Conservation (phyloP, 148 eudicot species). For the Rhododendron williamsianum region DNA sequence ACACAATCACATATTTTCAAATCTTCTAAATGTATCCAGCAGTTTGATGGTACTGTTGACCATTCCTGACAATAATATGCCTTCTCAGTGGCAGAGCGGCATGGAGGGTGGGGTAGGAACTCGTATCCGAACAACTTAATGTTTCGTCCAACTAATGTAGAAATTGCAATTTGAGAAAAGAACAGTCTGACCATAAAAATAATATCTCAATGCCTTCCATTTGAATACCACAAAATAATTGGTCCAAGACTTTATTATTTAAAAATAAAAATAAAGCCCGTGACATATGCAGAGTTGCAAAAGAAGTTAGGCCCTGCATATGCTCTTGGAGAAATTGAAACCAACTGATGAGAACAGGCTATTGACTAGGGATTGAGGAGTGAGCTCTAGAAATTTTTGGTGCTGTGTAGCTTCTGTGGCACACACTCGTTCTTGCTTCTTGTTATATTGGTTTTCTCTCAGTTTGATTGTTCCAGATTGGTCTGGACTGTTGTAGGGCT, state of each 20-base stretch:
- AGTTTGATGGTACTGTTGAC: neutral
- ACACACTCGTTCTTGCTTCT: neutral
- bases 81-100: neutral
- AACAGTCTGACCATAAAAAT: neutral
- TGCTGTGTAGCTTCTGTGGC: neutral
- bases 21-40: neutral
- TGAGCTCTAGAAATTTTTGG: neutral
- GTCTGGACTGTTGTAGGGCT: neutral
- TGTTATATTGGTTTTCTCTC: neutral
- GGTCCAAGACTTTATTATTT: neutral
- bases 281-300: neutral
- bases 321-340: neutral
- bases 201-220: too few relatives aligned
- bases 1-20: neutral
- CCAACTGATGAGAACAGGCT: neutral
- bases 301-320: neutral
- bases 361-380: neutral
- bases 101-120: neutral
- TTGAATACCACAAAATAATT: too few relatives aligned
- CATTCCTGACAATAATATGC: conserved; percentile 1
- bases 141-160: neutral
- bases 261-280: too few relatives aligned
- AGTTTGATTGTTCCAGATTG: neutral
- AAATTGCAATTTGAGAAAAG: neutral
- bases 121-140: neutral